Conservation (phyloP, 208 protist genomes). For the Tetramitus jugosus region DNA sequence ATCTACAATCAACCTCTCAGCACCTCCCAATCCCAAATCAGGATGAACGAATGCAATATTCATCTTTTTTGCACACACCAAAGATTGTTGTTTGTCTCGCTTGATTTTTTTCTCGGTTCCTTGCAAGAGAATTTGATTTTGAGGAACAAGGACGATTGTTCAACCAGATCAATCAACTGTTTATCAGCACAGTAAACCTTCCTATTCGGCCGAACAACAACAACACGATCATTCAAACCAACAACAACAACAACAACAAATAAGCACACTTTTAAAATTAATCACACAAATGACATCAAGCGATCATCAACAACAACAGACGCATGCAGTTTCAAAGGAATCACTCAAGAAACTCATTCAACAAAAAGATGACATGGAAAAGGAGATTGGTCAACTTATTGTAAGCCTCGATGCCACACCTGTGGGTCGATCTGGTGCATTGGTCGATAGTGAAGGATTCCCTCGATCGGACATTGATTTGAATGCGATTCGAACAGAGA, state of each 20-base stretch:
- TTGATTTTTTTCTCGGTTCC: too few relatives aligned
- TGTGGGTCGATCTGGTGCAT: neutral
- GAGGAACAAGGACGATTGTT: too few relatives aligned
- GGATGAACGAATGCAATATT: conserved; percentile 38
- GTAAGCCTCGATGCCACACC: neutral
- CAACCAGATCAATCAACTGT: too few relatives aligned
- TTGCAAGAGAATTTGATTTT: too few relatives aligned
- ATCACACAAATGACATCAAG: neutral
- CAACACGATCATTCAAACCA: too few relatives aligned
- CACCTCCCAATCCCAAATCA: conserved; percentile 41
- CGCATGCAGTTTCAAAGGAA: neutral
- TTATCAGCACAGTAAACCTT: too few relatives aligned
- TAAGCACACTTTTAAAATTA: too few relatives aligned
- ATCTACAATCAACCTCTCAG: conserved; percentile 44
- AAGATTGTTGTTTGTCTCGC: neutral
- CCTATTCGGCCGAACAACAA: too few relatives aligned
- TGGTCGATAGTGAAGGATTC: conserved; percentile 3
- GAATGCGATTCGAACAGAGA: neutral
- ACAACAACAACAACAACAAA: too few relatives aligned
- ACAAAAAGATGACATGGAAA: conserved; percentile 2
- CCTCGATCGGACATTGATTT: conserved; percentile 5
- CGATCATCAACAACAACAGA: too few relatives aligned
- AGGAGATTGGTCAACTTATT: conserved; percentile 11
- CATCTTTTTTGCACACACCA: neutral
- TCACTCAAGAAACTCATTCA: neutral